phyloP scores from a whole-genome alignment of 805 yeast species.

The Sugiyamaella chiloensis region DNA sequence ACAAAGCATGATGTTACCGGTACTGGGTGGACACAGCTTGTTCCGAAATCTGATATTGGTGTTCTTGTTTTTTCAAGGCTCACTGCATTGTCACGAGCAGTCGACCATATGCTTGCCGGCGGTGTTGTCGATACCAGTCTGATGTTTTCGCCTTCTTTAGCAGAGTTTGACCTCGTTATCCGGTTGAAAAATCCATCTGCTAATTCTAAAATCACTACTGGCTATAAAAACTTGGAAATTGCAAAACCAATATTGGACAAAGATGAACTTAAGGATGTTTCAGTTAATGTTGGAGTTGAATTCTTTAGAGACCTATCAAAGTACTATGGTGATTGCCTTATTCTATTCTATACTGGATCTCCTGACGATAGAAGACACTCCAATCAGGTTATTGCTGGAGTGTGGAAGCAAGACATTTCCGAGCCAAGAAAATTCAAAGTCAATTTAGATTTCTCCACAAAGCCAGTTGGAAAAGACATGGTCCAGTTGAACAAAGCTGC shows the following conservation, averaged over 20 bases:
- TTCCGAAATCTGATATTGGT: conserved; percentile 41
- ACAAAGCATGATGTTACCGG: conserved; percentile 86
- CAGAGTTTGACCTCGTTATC: conserved; percentile 81
- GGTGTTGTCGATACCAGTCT: conserved; percentile 11
- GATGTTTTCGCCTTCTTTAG: conserved; percentile 77
- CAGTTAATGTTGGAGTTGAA: conserved; percentile 59
- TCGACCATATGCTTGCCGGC: conserved; percentile 47
- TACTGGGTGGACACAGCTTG: conserved; percentile 67
- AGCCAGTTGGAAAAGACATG: conserved; percentile 54
- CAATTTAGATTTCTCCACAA: conserved; percentile 68
- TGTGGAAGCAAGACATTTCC: conserved; percentile 67
- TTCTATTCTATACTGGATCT: conserved; percentile 61
- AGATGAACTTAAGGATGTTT: conserved; percentile 39
- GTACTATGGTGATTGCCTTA: conserved; percentile 62
- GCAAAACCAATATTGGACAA: conserved; percentile 39
- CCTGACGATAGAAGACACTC: conserved; percentile 39
- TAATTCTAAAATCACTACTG: conserved; percentile 35
- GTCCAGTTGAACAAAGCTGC: conserved; percentile 69
- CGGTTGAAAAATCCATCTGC: conserved; percentile 48
- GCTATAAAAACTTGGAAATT: conserved; percentile 39
- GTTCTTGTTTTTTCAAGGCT: conserved; percentile 82
- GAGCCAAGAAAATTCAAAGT: conserved; percentile 70
- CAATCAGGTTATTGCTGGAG: conserved; percentile 61
- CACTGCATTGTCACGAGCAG: conserved; percentile 82
- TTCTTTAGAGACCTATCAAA: conserved; percentile 58